Percentiles rank a stretch among this genome's conserved stretches.
phyloP scores from a whole-genome alignment of 306 rosid genomes.

The Biancaea sappan region DNA sequence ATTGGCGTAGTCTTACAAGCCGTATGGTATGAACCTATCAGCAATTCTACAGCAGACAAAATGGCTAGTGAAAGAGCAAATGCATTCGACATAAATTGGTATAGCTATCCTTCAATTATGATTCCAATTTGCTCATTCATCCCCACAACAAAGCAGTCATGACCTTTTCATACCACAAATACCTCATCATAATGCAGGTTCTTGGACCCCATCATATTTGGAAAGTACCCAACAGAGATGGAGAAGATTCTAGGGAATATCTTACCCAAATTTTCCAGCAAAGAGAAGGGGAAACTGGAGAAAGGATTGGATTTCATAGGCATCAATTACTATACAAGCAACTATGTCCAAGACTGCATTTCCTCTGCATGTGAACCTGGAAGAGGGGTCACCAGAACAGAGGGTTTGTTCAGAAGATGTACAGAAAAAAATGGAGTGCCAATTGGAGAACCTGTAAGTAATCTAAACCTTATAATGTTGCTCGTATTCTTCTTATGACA shows the following conservation, averaged over 20 bases:
- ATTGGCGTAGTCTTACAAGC: constrained; percentile 45
- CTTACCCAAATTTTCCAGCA: constrained; percentile 48
- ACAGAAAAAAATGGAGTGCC: constrained; percentile 40
- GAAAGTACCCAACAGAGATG: constrained; percentile 69
- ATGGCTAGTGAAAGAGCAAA: constrained; percentile 59
- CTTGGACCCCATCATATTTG: constrained; percentile 63
- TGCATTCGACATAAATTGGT: constrained; percentile 56
- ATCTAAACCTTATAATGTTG: not conserved
- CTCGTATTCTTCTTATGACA: too few species aligned
- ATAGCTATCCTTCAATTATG: not conserved
- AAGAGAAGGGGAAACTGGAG: constrained; percentile 38
- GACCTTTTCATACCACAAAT: not conserved
- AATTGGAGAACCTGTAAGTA: constrained; percentile 58
- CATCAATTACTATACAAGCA: constrained; percentile 66
- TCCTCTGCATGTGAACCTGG: constrained; percentile 57
- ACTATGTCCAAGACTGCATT: constrained; percentile 62
- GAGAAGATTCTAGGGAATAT: constrained; percentile 51
- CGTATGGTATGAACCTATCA: constrained; percentile 58
- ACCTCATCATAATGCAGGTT: constrained; percentile 48
- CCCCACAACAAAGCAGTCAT: not conserved
- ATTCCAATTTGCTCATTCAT: not conserved
- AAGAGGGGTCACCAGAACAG: constrained; percentile 54
- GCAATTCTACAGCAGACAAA: constrained; percentile 55
- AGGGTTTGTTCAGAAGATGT: constrained; percentile 48
- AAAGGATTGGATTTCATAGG: constrained; percentile 72